phyloP scores from a whole-genome alignment of 352 stramenopile genomes.

The Phytophthora chlamydospora region DNA sequence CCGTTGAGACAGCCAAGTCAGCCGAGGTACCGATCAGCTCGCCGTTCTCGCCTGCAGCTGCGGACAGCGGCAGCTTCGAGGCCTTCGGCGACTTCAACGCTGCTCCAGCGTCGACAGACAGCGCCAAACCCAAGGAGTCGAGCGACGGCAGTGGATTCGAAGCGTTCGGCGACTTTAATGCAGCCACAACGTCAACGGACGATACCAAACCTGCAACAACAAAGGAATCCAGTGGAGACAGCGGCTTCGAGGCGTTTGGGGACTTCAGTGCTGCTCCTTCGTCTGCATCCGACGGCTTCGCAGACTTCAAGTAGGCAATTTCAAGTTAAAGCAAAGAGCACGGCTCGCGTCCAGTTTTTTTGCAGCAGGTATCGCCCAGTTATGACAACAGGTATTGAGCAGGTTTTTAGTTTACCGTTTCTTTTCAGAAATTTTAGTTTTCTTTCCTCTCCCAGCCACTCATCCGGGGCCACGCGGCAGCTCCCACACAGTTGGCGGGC shows the following conservation, averaged over 20 bases:
- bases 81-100: conserved; percentile 23
- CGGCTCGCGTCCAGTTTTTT: no score
- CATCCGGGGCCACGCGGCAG: no score
- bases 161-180: conserved; percentile 29
- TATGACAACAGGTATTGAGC: no score
- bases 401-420: no score
- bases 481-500: no score
- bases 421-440: conserved; percentile 14
- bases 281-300: conserved; percentile 13
- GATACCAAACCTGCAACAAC: conserved; percentile 9
- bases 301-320: conserved; percentile 25
- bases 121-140: no score
- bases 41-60: conserved; percentile 17
- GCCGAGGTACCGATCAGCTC: conserved; percentile 9
- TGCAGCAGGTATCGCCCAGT: no score
- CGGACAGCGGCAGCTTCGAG: conserved; percentile 13
- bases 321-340: conserved; percentile 35
- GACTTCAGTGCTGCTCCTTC: conserved; percentile 33
- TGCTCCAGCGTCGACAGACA: conserved; percentile 12
- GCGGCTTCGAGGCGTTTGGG: conserved; percentile 24
- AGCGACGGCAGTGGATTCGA: conserved; percentile 17
- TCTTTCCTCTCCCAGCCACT: conserved; percentile 7
- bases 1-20: neutral
- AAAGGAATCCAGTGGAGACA: conserved; percentile 13
- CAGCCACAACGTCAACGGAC: conserved; percentile 15